A percentile compares a stretch with the other conserved stretches of the same genome.
Evolutionary conservation across 495 filamentous ascomycete species (phyloP).

Genomic region (Extremus antarcticus): DNA sequence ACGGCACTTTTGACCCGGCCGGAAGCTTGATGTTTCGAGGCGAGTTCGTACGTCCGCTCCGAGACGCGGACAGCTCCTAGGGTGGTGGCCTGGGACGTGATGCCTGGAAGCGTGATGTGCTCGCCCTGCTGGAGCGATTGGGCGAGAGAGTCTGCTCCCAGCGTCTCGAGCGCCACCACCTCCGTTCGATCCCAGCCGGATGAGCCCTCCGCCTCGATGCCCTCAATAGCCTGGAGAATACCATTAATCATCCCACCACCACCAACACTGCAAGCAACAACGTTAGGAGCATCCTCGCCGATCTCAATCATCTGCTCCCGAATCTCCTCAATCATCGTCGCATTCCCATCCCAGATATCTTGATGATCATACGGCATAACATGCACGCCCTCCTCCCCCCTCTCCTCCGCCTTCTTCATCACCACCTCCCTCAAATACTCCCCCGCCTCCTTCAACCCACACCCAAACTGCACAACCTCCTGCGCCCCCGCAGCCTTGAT

Average conservation of each 20-base stretch:
- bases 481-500: constrained; percentile 56
- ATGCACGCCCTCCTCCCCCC: constrained; percentile 51
- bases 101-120: constrained; percentile 46
- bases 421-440: constrained; percentile 52
- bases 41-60: constrained; percentile 56
- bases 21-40: constrained; percentile 24
- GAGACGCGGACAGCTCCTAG: constrained; percentile 70
- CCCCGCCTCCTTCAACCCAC: constrained; percentile 69
- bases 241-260: constrained; percentile 83
- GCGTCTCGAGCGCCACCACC: constrained; percentile 73
- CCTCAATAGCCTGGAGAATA: constrained; percentile 59
- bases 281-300: constrained; percentile 40
- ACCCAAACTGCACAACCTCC: constrained; percentile 60
- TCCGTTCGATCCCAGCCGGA: constrained; percentile 30
- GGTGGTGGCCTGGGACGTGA: constrained; percentile 71
- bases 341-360: constrained; percentile 72
- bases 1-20: constrained; percentile 53
- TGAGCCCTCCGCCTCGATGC: constrained; percentile 10
- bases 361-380: constrained; percentile 85
- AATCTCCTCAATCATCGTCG: constrained; percentile 66
- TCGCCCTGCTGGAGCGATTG: constrained; percentile 47
- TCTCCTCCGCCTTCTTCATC: constrained; percentile 33
- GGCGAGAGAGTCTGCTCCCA: constrained; percentile 64
- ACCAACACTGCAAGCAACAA: constrained; percentile 73
- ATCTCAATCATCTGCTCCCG: constrained; percentile 39